Conservation (phyloP, 2,329 filamentous ascomycete species). For the Cryphonectria radicalis region DNA sequence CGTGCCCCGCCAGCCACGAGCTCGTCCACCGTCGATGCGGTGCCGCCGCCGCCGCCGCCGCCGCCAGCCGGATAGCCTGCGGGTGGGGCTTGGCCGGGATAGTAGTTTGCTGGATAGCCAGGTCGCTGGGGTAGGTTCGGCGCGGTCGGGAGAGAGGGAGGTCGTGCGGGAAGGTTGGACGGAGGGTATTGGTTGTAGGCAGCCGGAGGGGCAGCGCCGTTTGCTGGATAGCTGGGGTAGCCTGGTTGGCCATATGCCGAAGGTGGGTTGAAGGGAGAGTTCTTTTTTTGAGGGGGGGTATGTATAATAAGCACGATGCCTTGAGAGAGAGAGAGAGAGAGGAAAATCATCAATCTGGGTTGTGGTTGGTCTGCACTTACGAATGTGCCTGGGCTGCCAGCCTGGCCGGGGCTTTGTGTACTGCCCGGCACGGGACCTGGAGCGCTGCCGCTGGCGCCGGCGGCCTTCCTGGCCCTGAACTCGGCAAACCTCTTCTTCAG, state of each 20-base stretch:
- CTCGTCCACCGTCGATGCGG: slow-evolving; percentile 52
- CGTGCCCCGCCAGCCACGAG: slow-evolving; percentile 49
- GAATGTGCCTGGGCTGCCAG: slow-evolving; percentile 57
- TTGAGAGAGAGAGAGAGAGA: neutral
- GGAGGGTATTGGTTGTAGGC: slow-evolving; percentile 39
- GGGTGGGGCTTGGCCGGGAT: slow-evolving; percentile 36
- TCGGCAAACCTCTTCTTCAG: slow-evolving; percentile 80
- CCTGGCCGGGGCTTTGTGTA: slow-evolving; percentile 55
- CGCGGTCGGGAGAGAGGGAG: slow-evolving; percentile 40
- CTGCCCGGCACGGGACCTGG: slow-evolving; percentile 56
- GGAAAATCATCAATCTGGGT: neutral
- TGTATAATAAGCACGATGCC: slow-evolving; percentile 33
- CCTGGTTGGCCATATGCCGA: slow-evolving; percentile 36
- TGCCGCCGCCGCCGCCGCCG: neutral
- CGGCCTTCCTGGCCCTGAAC: slow-evolving; percentile 70
- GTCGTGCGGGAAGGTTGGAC: slow-evolving; percentile 52
- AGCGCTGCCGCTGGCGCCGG: slow-evolving; percentile 61
- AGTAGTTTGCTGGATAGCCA: slow-evolving; percentile 35
- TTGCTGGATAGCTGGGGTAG: slow-evolving; percentile 42
- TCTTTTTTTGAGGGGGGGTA: slow-evolving; percentile 37
- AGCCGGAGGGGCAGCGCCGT: slow-evolving; percentile 41
- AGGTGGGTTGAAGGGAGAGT: slow-evolving; percentile 50
- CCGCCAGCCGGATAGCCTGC: slow-evolving; percentile 37
- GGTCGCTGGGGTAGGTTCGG: slow-evolving; percentile 37
- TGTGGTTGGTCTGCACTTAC: slow-evolving; percentile 52